phyloP scores from a whole-genome alignment of 2,329 filamentous ascomycete species.

The Byssochlamys sp. region DNA sequence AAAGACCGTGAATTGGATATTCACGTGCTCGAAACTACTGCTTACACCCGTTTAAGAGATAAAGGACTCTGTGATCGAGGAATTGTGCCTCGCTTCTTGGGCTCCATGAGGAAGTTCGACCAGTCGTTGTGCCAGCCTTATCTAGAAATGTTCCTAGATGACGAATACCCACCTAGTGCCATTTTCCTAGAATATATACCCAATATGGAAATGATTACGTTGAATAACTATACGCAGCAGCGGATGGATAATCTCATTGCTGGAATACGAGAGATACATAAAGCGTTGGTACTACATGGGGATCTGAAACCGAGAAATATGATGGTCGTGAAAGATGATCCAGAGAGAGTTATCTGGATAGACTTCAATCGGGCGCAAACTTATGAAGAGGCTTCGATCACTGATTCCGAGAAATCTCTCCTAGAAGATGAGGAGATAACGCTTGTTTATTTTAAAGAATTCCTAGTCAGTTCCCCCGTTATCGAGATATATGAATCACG shows the following conservation, averaged over 20 bases:
- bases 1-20: not conserved
- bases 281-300: constrained; percentile 3
- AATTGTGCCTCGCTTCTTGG: constrained; percentile 5
- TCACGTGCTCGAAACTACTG: not conserved
- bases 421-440: constrained; percentile 2
- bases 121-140: constrained; percentile 1
- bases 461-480: not conserved
- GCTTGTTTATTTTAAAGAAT: not conserved
- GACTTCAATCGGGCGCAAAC: constrained; percentile 4
- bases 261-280: constrained; percentile 7
- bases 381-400: constrained; percentile 2
- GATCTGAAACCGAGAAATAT: constrained; percentile 8
- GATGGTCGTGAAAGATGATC: constrained; percentile 7
- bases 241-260: constrained; percentile 3
- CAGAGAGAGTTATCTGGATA: constrained; percentile 9
- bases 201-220: constrained; percentile 4
- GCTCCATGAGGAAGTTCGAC: constrained; percentile 4
- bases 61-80: constrained; percentile 4
- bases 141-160: constrained; percentile 5
- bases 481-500: not conserved
- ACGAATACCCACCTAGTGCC: constrained; percentile 6
- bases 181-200: constrained; percentile 10
- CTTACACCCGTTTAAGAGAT: not conserved
- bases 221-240: constrained; percentile 3
- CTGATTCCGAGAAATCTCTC: constrained; percentile 1